Conservation (phyloP, 2,329 filamentous ascomycete genomes). For the Penicillium sumatraense region DNA sequence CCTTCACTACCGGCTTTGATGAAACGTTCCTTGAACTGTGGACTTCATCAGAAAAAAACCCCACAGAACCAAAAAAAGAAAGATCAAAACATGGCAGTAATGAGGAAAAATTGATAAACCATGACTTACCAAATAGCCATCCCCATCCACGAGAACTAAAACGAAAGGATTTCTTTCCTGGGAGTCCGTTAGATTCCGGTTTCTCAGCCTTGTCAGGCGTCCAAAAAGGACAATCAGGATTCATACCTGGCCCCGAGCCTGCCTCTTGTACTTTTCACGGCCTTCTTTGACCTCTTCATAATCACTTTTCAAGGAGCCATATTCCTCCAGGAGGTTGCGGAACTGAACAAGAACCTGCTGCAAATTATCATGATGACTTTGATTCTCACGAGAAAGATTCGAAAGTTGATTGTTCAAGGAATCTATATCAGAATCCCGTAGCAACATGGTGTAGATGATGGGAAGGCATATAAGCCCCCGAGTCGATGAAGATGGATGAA, state of each 20-base stretch:
- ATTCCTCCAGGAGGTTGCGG: conserved; percentile 55
- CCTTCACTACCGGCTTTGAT: conserved; percentile 57
- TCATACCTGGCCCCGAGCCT: conserved; percentile 51
- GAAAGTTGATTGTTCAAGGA: conserved; percentile 24
- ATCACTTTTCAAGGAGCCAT: conserved; percentile 60
- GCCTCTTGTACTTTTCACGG: conserved; percentile 60
- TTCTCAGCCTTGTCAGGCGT: conserved; percentile 8
- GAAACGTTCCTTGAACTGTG: conserved; percentile 63
- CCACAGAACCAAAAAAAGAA: not conserved
- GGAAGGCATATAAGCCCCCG: conserved; percentile 28
- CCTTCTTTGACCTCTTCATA: conserved; percentile 61
- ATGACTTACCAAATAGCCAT: conserved; percentile 58
- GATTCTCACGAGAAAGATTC: conserved; percentile 27
- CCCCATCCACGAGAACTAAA: conserved; percentile 65
- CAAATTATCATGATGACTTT: conserved; percentile 36
- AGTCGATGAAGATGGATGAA: conserved; percentile 2
- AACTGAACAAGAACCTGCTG: conserved; percentile 46
- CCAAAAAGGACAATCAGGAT: conserved; percentile 7
- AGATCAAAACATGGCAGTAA: too few species aligned
- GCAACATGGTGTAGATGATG: conserved; percentile 19
- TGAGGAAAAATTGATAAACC: too few species aligned
- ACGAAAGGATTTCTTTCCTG: conserved; percentile 62
- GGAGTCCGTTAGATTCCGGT: conserved; percentile 1
- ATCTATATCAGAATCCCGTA: conserved; percentile 32
- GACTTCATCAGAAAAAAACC: not conserved